Evolutionary conservation across 164 flowering plant genomes (phyloP).

Genomic region (Akebia trifoliata): DNA sequence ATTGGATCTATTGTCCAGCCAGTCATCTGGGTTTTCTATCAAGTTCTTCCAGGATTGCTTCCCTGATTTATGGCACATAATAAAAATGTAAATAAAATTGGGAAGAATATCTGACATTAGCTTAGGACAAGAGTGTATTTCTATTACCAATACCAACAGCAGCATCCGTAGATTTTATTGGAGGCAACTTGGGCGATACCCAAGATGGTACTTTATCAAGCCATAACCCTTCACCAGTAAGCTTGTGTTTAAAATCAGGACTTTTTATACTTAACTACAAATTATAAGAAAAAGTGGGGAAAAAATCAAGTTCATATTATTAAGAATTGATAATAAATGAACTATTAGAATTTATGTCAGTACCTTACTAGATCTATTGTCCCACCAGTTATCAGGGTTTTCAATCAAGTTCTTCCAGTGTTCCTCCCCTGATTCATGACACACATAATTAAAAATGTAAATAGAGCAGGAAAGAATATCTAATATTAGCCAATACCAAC

Average conservation of each 20-base stretch:
- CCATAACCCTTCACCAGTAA: constrained; percentile 54
- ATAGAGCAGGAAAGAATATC: neutral
- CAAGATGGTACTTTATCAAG: constrained; percentile 38
- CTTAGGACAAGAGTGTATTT: constrained; percentile 10
- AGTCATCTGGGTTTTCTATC: constrained; percentile 50
- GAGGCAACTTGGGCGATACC: constrained; percentile 48
- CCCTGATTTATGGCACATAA: constrained; percentile 7
- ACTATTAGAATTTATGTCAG: neutral
- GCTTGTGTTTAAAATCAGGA: constrained; percentile 70
- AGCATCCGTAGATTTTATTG: constrained; percentile 14
- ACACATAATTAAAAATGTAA: neutral
- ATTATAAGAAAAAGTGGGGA: neutral
- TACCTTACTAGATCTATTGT: constrained; percentile 59
- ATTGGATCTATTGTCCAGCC: constrained; percentile 67
- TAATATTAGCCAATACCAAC: no score
- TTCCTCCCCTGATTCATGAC: constrained; percentile 23
- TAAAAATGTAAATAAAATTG: neutral
- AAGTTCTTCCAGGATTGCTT: constrained; percentile 57
- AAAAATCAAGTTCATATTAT: neutral
- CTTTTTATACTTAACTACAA: constrained; percentile 21
- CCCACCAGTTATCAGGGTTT: constrained; percentile 72
- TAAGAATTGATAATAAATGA: neutral
- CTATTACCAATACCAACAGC: neutral
- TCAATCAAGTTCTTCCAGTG: constrained; percentile 60
- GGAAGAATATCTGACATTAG: neutral